Evolutionary conservation across 768 basidiomycete species (phyloP), one percentile per base, ranked within the genome.

Genomic region (Auricularia auricula-judae): DNA sequence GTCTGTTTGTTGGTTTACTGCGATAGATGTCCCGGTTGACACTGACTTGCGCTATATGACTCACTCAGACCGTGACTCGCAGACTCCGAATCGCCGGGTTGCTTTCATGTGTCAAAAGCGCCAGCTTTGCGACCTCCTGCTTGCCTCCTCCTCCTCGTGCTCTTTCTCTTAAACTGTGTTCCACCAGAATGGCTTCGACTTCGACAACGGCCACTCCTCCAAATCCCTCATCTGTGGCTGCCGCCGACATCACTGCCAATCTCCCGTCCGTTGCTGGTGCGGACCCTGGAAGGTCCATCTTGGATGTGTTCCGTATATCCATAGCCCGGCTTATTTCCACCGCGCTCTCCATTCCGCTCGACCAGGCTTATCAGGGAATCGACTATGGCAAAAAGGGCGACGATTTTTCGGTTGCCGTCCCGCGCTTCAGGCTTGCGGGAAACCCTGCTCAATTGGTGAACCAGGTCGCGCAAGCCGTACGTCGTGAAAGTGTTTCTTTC

Each of bases 321-420:
- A 89, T 93, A 68, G 91, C 93, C 3, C 80, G 86, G 70, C 80
- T 82, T 66, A 71, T 92, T 33, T 82, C 85, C 7, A 85, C 87
- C 62, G 81, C 84, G 0, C 75, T 92, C 7, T 84, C 86, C 36
- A 74, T 96, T 62, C 80, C 87, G 0, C 66, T 92, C 36, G 89
- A 90, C 44, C 85, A 91, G 70, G 92, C 86, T 0, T 97, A 91
- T 75, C 73, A 81, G 23, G 94, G 90, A 23, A 87, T 97, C 0
- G 89, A 94, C 73, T 90, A 88, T 67, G 92, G 91, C 44, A 93
- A 95, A 76, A 95, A 95, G 75, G 92, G 90, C 21, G 86, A 83
- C 56, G 96, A 98, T 76, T 93, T 97, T 69, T 89, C 89, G 0
- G 84, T 98, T n/a, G 93, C 96, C 0, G 75, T 98, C 61, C 91